These are phyloP conservation scores for Nicotiana paniculata DNA, from an alignment of 257 asterid genomes.

Conservation along the genomic window DNA sequence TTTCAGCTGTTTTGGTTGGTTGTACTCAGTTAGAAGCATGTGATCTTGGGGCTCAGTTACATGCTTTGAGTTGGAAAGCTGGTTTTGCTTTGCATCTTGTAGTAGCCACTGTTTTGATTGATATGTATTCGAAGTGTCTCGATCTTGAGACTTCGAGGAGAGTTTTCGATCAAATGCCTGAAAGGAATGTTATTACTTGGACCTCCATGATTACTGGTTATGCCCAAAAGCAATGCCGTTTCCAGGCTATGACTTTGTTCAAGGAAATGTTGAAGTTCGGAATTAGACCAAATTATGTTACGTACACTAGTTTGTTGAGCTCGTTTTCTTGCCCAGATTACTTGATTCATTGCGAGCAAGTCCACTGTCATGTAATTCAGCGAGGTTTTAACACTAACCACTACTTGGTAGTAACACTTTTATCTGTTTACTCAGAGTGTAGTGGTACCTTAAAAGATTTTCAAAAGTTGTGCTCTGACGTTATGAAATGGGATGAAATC, in stretches of 20 bases:
- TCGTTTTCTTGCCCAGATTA: constrained; percentile 37
- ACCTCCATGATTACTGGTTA: constrained; percentile 52
- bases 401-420: constrained; percentile 35
- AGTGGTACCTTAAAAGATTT: constrained; percentile 37
- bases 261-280: constrained; percentile 40
- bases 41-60: constrained; percentile 50
- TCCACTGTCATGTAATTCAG: constrained; percentile 40
- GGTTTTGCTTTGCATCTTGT: constrained; percentile 38
- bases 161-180: constrained; percentile 35
- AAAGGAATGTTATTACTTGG: constrained; percentile 41
- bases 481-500: constrained; percentile 46
- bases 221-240: constrained; percentile 25
- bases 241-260: constrained; percentile 33
- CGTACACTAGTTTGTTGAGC: constrained; percentile 44
- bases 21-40: constrained; percentile 38
- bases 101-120: constrained; percentile 58
- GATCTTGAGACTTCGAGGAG: constrained; percentile 34
- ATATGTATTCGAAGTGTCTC: constrained; percentile 46
- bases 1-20: constrained; percentile 43
- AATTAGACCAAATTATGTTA: constrained; percentile 26
- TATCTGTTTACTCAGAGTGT: constrained; percentile 42
- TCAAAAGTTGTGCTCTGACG: constrained; percentile 21
- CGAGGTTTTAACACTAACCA: constrained; percentile 43
- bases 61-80: constrained; percentile 40
- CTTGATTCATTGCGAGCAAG: constrained; percentile 39